A percentile compares a stretch with the other conserved stretches of the same genome.
phyloP scores from a whole-genome alignment of 2,329 filamentous ascomycete species.

The Penicillium sp. region DNA sequence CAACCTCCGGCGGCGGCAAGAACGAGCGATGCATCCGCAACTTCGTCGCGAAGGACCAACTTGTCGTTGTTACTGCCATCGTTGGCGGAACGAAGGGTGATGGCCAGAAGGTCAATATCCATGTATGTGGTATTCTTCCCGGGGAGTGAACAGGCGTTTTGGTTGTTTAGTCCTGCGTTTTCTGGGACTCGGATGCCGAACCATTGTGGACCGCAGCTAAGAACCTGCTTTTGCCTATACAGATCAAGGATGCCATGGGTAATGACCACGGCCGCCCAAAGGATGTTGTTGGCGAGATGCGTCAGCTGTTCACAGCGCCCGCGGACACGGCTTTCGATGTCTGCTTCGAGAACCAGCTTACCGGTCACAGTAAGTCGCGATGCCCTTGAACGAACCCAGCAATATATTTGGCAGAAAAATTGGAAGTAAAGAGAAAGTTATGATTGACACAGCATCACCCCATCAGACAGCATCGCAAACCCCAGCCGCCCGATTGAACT shows the following conservation, averaged over 20 bases:
- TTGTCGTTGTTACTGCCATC: conserved; percentile 92
- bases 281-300: conserved; percentile 86
- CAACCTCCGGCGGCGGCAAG: conserved; percentile 61
- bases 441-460: not conserved
- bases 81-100: conserved; percentile 84
- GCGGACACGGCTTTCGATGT: conserved; percentile 92
- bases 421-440: not conserved
- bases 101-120: conserved; percentile 90
- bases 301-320: conserved; percentile 91
- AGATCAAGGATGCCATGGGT: conserved; percentile 93
- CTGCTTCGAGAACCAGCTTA: conserved; percentile 85
- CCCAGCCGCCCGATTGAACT: conserved; percentile 76
- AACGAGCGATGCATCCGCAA: conserved; percentile 92
- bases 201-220: conserved; percentile 5
- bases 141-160: not conserved
- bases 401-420: not conserved
- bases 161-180: not conserved
- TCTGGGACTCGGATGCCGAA: not conserved
- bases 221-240: conserved; percentile 15
- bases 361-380: conserved; percentile 59
- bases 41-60: conserved; percentile 85
- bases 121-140: conserved; percentile 56
- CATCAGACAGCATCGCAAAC: conserved; percentile 43
- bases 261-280: conserved; percentile 94
- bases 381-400: not conserved